Evolutionary conservation across 2,329 filamentous ascomycete species (phyloP).

Genomic region (Xylaria sp.): DNA sequence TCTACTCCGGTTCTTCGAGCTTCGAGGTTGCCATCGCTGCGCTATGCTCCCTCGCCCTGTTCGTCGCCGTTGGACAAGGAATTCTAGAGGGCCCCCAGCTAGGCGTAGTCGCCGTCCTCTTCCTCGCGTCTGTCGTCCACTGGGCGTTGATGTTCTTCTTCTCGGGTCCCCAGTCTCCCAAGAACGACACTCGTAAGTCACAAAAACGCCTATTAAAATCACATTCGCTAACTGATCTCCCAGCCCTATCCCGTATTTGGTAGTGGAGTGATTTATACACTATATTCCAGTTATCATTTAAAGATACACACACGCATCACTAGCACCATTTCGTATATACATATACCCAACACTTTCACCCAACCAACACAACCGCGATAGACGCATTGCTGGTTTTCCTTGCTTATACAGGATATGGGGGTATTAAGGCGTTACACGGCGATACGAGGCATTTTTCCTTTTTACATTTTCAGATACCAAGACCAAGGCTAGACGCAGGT

Average conservation of each 20-base stretch:
- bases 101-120: constrained; percentile 33
- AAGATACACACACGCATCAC: neutral
- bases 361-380: constrained; percentile 7
- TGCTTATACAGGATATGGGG: constrained; percentile 11
- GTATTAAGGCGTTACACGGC: constrained; percentile 28
- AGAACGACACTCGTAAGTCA: constrained; percentile 34
- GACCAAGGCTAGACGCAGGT: constrained; percentile 30
- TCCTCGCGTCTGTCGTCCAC: constrained; percentile 34
- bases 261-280: constrained; percentile 17
- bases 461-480: constrained; percentile 27
- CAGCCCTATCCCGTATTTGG: constrained; percentile 32
- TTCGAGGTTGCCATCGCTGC: constrained; percentile 40
- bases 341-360: constrained; percentile 22
- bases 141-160: constrained; percentile 37
- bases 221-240: constrained; percentile 5
- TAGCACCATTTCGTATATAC: constrained; percentile 9
- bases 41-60: constrained; percentile 37
- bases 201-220: neutral
- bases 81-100: constrained; percentile 34
- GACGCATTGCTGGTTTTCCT: constrained; percentile 14
- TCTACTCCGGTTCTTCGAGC: constrained; percentile 38
- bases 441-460: constrained; percentile 12
- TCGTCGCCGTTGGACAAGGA: constrained; percentile 36
- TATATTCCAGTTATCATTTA: neutral
- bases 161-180: constrained; percentile 30